Conservation (phyloP, 495 filamentous ascomycete genomes). For the Neurospora discreta region DNA sequence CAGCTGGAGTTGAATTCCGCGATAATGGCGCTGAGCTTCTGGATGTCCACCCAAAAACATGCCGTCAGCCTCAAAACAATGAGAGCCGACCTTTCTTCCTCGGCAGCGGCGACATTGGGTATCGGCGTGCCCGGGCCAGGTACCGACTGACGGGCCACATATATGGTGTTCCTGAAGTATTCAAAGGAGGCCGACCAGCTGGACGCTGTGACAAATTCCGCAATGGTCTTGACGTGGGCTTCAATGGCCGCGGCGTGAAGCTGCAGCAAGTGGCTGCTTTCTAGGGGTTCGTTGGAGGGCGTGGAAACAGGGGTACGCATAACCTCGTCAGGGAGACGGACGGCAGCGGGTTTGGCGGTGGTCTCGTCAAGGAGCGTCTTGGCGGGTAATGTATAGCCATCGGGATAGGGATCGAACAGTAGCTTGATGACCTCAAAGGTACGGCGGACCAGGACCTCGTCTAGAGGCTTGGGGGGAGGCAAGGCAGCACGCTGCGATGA, state of each 20-base stretch:
- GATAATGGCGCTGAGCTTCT: slow-evolving; percentile 46
- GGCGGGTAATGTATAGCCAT: slow-evolving; percentile 33
- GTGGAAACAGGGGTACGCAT: slow-evolving; percentile 24
- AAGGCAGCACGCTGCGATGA: slow-evolving; percentile 12
- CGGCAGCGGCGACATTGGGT: slow-evolving; percentile 31
- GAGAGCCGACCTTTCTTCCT: slow-evolving; percentile 41
- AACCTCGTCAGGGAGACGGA: slow-evolving; percentile 21
- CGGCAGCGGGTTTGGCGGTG: slow-evolving; percentile 20
- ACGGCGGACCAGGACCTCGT: slow-evolving; percentile 27
- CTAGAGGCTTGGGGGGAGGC: slow-evolving; percentile 23
- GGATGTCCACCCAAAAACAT: slow-evolving; percentile 48
- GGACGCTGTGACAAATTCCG: slow-evolving; percentile 50
- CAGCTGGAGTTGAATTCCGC: slow-evolving; percentile 54
- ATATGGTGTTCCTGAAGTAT: slow-evolving; percentile 37
- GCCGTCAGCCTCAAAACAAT: slow-evolving; percentile 42
- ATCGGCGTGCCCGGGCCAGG: slow-evolving; percentile 24
- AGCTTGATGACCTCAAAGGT: slow-evolving; percentile 33
- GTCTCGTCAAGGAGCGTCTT: slow-evolving; percentile 35
- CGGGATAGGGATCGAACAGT: slow-evolving; percentile 35
- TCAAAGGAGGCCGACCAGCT: slow-evolving; percentile 48
- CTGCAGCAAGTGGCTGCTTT: slow-evolving; percentile 20
- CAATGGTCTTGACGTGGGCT: slow-evolving; percentile 34
- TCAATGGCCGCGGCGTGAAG: slow-evolving; percentile 31
- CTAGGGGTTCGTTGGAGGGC: slow-evolving; percentile 32
- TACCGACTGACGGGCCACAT: slow-evolving; percentile 33